phyloP scores from a whole-genome alignment of 2,329 filamentous ascomycete species.

The Macrophomina pseudophaseolina region DNA sequence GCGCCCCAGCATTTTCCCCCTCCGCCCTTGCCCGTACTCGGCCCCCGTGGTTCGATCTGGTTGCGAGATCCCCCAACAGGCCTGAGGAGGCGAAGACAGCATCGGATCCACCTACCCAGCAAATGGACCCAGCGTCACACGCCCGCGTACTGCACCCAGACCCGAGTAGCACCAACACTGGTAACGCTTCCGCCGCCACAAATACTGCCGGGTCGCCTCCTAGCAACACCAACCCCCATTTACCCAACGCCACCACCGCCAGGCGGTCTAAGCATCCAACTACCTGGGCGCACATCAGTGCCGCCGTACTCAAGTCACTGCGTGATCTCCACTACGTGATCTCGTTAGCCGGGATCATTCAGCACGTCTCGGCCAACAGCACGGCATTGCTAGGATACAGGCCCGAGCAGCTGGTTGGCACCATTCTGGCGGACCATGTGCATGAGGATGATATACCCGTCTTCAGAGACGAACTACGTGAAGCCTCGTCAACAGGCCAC shows the following conservation, averaged over 20 bases:
- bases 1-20: background rate
- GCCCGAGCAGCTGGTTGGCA: conserved; percentile 13
- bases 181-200: background rate
- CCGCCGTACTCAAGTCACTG: conserved; percentile 15
- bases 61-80: background rate
- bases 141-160: background rate
- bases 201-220: background rate
- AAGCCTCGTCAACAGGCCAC: conserved; percentile 14
- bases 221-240: conserved; percentile 5
- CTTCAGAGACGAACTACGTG: conserved; percentile 17
- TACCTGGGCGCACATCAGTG: conserved; percentile 20
- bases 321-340: conserved; percentile 20
- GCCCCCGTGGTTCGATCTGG: background rate
- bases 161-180: background rate
- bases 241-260: background rate
- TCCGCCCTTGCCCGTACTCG: background rate
- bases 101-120: background rate
- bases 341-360: conserved; percentile 3
- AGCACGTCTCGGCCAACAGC: conserved; percentile 21
- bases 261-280: conserved; percentile 1
- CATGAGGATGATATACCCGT: conserved; percentile 22
- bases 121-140: conserved; percentile 7
- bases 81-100: background rate
- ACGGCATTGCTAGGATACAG: conserved; percentile 7
- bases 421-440: conserved; percentile 10